Evolutionary conservation across 1,284 basidiomycete genomes (phyloP).

Genomic region (Cystobasidiaceae sp.): DNA sequence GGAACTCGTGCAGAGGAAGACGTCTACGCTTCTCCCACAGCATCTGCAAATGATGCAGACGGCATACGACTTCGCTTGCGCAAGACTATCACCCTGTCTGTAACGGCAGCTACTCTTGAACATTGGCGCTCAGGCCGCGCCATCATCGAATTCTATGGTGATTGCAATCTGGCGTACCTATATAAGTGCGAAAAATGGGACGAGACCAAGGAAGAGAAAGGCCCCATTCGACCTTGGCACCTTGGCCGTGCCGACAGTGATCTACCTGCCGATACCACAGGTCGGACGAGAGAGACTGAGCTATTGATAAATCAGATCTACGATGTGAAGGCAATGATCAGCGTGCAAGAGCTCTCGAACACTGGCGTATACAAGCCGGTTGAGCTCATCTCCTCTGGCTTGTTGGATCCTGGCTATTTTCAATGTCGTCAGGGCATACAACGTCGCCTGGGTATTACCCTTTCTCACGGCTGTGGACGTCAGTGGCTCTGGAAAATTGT

Average conservation of each 20-base stretch:
- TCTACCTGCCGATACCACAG: slow-evolving; percentile 44
- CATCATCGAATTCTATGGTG: slow-evolving; percentile 81
- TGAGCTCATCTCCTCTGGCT: slow-evolving; percentile 70
- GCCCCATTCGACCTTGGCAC: slow-evolving; percentile 19
- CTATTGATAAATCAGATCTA: slow-evolving; percentile 83
- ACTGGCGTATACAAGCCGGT: slow-evolving; percentile 80
- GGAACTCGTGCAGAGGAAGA: slow-evolving; percentile 58
- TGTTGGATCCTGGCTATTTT: slow-evolving; percentile 78
- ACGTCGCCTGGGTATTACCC: slow-evolving; percentile 66
- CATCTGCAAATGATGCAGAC: slow-evolving; percentile 67
- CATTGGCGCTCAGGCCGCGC: slow-evolving; percentile 70
- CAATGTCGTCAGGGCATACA: slow-evolving; percentile 89
- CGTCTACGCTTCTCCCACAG: slow-evolving; percentile 65
- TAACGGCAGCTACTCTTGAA: slow-evolving; percentile 64
- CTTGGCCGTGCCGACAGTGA: slow-evolving; percentile 18
- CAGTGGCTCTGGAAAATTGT: slow-evolving; percentile 81
- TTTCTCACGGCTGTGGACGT: slow-evolving; percentile 81
- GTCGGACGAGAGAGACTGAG: slow-evolving; percentile 84
- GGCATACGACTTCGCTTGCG: slow-evolving; percentile 73
- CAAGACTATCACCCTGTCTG: slow-evolving; percentile 69
- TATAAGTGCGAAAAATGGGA: slow-evolving; percentile 87
- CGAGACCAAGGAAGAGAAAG: slow-evolving; percentile 48
- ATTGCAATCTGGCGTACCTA: slow-evolving; percentile 70
- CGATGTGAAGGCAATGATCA: slow-evolving; percentile 78
- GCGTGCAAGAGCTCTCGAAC: slow-evolving; percentile 78